phyloP scores from a whole-genome alignment of 495 filamentous ascomycete species.

The Corynascus novoguineensis region DNA sequence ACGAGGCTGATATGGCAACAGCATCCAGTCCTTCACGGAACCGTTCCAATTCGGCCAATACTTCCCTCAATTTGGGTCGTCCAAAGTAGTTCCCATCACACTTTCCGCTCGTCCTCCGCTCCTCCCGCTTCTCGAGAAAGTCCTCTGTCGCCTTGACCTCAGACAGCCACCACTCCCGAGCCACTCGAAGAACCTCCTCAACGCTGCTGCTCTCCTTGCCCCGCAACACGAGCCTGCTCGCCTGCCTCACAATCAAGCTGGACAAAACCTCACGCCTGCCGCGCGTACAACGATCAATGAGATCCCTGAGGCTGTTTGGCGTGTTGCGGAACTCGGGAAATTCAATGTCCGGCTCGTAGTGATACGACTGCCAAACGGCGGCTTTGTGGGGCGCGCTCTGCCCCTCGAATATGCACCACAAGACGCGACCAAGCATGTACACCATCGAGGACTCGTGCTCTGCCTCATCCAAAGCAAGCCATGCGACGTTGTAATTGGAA shows the following conservation, averaged over 20 bases:
- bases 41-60: constrained; percentile 15
- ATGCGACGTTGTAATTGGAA: constrained; percentile 42
- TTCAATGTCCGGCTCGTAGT: constrained; percentile 43
- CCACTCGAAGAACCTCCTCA: constrained; percentile 28
- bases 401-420: constrained; percentile 52
- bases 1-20: too few species aligned
- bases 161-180: constrained; percentile 36
- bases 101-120: constrained; percentile 27
- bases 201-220: constrained; percentile 13
- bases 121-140: constrained; percentile 31
- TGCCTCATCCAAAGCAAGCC: constrained; percentile 36
- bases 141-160: constrained; percentile 40
- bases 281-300: constrained; percentile 42
- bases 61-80: constrained; percentile 35
- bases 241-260: constrained; percentile 31
- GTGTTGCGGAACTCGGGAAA: constrained; percentile 41
- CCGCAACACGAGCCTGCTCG: constrained; percentile 36
- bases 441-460: constrained; percentile 47
- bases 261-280: constrained; percentile 36
- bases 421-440: constrained; percentile 47
- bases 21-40: not conserved
- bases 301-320: constrained; percentile 31
- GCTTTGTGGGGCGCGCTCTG: constrained; percentile 42
- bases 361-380: constrained; percentile 46
- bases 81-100: constrained; percentile 43